Base-by-base conservation (phyloP, 257 asterid genomes). In the Cruciata laevipes region DNA sequence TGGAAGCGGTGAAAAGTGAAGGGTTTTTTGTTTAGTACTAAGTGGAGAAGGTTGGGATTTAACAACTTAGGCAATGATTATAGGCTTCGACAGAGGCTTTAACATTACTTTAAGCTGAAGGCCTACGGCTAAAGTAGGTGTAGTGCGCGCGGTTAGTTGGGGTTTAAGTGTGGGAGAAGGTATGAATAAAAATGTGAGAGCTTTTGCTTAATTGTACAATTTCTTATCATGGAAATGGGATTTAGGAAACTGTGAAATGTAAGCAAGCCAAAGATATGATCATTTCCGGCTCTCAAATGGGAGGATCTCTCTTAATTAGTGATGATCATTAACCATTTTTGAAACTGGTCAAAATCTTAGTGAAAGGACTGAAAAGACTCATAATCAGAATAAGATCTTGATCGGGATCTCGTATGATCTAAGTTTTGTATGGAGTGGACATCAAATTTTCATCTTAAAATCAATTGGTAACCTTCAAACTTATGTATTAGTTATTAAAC, bases 91-190 rank as follows among this genome's bases (percentile, higher is more conserved):
- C 8, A 62, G 51, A 61, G 32, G 75, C 71, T 75, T 71, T 78
- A 68, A 40, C 77, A 66, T 86, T 73, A 65, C 87, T 85, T 89
- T 44, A 82, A 89, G 85, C 83, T 78, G 61, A 85, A 81, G 88
- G 75, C 58, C 47, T 24, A 60, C 42, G 27, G 71, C 62, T 65
- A 30, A 67, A 76, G 82, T 85, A 75, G 91, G 91, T 83, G 77
- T 75, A 69, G 87, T 82, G 89, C 79, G 68, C 47, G 84, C 5
- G 40, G 40, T 78, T 84, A 37, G 86, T 78, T 84, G 74, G 55
- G 55, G 82, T 74, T 80, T 47, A 80, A 69, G 88, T 83, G 79
- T 67, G 42, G 69, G 77, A 65, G 77, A 85, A 85, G 91, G 79
- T 78, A 80, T 47, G 27, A 23, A 60, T 1, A 64, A 57, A 73